Evolutionary conservation across 2,329 filamentous ascomycete species (phyloP).

Genomic region (Aspergillus ochraceoroseus): DNA sequence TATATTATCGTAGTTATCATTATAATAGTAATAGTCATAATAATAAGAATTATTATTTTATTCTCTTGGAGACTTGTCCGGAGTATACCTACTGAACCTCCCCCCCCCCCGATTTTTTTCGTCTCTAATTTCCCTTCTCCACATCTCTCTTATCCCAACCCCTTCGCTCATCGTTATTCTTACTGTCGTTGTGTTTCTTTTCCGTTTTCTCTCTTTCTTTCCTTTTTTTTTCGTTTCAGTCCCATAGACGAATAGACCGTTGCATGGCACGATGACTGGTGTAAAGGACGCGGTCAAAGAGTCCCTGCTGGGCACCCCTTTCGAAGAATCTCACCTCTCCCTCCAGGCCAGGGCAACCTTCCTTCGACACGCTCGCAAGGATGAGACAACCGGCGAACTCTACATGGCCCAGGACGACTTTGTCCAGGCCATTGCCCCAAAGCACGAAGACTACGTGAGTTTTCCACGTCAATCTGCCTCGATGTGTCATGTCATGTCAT

Average conservation of each 20-base stretch:
- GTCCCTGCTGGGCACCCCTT: constrained; percentile 61
- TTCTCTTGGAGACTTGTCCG: no score
- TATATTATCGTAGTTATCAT: no score
- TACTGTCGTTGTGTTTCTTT: constrained; percentile 9
- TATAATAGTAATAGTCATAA: no score
- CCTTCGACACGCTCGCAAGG: constrained; percentile 67
- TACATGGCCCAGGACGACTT: constrained; percentile 84
- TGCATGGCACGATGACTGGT: constrained; percentile 39
- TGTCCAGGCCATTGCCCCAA: constrained; percentile 81
- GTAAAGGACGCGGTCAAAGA: constrained; percentile 73
- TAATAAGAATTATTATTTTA: no score
- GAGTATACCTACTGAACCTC: constrained; percentile 3
- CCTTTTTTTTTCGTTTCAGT: constrained; percentile 7
- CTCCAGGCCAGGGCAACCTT: constrained; percentile 72
- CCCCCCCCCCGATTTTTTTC: constrained; percentile 16
- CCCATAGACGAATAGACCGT: constrained; percentile 13
- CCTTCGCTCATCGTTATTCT: constrained; percentile 16
- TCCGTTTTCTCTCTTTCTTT: constrained; percentile 11
- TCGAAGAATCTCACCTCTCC: constrained; percentile 59
- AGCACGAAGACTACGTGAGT: constrained; percentile 85
- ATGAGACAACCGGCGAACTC: constrained; percentile 68
- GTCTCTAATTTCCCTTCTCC: constrained; percentile 21
- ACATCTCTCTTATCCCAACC: constrained; percentile 21
- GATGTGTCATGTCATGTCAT: constrained; percentile 18
- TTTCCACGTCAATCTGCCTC: constrained; percentile 4